Conservation (phyloP, 768 basidiomycete species). For the Grammothele lineata region DNA sequence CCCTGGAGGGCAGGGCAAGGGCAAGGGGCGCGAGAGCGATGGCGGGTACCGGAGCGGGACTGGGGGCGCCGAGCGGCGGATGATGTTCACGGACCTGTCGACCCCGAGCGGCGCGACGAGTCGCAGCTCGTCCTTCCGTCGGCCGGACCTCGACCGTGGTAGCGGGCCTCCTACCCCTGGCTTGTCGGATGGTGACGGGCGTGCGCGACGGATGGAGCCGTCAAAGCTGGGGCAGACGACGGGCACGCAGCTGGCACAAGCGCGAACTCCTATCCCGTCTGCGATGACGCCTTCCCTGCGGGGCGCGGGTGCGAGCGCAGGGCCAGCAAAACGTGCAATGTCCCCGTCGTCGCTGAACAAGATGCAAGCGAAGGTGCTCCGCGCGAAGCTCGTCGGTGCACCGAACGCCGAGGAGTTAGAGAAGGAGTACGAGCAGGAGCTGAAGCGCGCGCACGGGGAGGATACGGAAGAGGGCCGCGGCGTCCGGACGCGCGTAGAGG, state of each 20-base stretch:
- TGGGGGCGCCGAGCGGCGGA: slow-evolving; percentile 38
- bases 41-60: too few species aligned
- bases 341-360: slow-evolving; percentile 84
- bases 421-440: slow-evolving; percentile 77
- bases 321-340: slow-evolving; percentile 36
- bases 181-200: slow-evolving; percentile 13
- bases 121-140: slow-evolving; percentile 83
- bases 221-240: slow-evolving; percentile 57
- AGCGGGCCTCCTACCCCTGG: slow-evolving; percentile 45
- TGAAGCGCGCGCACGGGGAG: slow-evolving; percentile 38
- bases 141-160: slow-evolving; percentile 61
- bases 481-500: slow-evolving; percentile 64
- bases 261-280: slow-evolving; percentile 83
- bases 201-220: slow-evolving; percentile 50
- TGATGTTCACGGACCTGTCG: slow-evolving; percentile 66
- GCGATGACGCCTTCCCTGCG: slow-evolving; percentile 77
- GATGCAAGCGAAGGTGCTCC: slow-evolving; percentile 88
- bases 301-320: slow-evolving; percentile 22
- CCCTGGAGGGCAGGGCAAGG: slow-evolving; percentile 33
- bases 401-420: slow-evolving; percentile 76
- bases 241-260: slow-evolving; percentile 43
- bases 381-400: slow-evolving; percentile 84
- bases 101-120: slow-evolving; percentile 59
- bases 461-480: slow-evolving; percentile 35
- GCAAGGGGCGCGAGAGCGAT: slow-evolving; percentile 17